Percentiles rank a stretch among this genome's conserved stretches.
Conservation (phyloP, 2,329 filamentous ascomycete genomes). For the Xylariaceae sp. region DNA sequence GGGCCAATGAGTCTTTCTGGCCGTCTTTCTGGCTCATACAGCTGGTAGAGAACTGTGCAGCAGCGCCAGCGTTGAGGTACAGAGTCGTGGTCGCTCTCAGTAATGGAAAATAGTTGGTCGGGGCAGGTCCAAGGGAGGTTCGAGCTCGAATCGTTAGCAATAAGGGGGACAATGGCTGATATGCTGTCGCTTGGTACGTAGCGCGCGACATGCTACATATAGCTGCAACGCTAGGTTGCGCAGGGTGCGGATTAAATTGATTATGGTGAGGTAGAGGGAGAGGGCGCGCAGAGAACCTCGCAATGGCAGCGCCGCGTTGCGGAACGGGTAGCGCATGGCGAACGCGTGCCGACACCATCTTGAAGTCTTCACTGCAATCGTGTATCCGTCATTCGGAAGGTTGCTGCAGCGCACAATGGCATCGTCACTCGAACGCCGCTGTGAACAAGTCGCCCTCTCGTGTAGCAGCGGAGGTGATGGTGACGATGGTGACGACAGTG, state of each 20-base stretch:
- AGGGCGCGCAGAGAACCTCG: slow-evolving; percentile 31
- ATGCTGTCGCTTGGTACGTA: slow-evolving; percentile 1
- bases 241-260: slow-evolving; percentile 9
- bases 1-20: slow-evolving; percentile 15
- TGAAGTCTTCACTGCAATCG: slow-evolving; percentile 13
- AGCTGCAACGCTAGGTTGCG: slow-evolving; percentile 16
- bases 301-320: slow-evolving; percentile 48
- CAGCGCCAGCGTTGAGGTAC: slow-evolving; percentile 9
- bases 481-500: slow-evolving; percentile 23
- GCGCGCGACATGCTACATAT: background rate
- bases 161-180: slow-evolving; percentile 9
- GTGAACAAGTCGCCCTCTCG: background rate
- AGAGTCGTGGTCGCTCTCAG: slow-evolving; percentile 2
- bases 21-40: slow-evolving; percentile 20
- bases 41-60: slow-evolving; percentile 31
- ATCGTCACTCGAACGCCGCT: slow-evolving; percentile 15
- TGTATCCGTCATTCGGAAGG: slow-evolving; percentile 24
- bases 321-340: slow-evolving; percentile 40
- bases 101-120: background rate
- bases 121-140: background rate
- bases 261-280: slow-evolving; percentile 15
- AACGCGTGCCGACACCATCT: slow-evolving; percentile 26
- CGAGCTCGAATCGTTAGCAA: slow-evolving; percentile 4
- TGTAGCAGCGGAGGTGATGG: background rate
- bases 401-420: slow-evolving; percentile 18